Base-by-base conservation (phyloP, 2,329 filamentous ascomycete genomes). In the Lachnellula arida region DNA sequence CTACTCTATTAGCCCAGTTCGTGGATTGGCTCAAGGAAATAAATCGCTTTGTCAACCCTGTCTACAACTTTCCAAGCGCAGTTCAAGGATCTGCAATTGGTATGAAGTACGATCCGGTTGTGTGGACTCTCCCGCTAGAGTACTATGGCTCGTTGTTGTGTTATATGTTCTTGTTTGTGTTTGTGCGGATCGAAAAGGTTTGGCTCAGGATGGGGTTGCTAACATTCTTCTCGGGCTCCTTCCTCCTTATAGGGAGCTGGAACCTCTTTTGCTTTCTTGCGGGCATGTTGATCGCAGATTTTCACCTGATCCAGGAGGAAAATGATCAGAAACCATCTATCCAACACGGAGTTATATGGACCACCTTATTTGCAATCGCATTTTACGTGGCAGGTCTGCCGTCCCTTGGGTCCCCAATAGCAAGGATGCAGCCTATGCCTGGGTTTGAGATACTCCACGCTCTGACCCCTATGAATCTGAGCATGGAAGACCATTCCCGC, bases 91-190 rank as follows among this genome's bases (percentile, higher is more conserved):
- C 57, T 23, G 39, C 55, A 12, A 50, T 51, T 35, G 61, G 61
- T 46, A 57, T 59, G 8, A 65, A 61, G 46, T 78, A 76, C 57
- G 74, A 77, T 56, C 65, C 73, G 8, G 75, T 78, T 52, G 67
- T 78, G 15, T 79, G 76, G 77, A 78, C 76, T 1, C 76, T 79
- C 17, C 74, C 77, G 1, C 71, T 77, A 54, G 76, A 79, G 54
- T 74, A 77, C 51, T 73, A 69, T 25, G 72, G 76, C 62, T 78
- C 76, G 8, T 71, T 78, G 9, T 53, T 61, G 15, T 60, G 59
- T 40, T 66, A 66, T 37, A 46, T 53, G 14, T 32, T 65, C 3
- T 48, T 66, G 11, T 44, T 66, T 9, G 14, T 60, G 8, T 40
- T 64, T 4, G 50, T 47, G 5, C 46, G 54, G 11, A 37, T 63